Evolutionary conservation across 2,329 filamentous ascomycete genomes (phyloP).

Genomic region (Colletotrichum echinochloae): DNA sequence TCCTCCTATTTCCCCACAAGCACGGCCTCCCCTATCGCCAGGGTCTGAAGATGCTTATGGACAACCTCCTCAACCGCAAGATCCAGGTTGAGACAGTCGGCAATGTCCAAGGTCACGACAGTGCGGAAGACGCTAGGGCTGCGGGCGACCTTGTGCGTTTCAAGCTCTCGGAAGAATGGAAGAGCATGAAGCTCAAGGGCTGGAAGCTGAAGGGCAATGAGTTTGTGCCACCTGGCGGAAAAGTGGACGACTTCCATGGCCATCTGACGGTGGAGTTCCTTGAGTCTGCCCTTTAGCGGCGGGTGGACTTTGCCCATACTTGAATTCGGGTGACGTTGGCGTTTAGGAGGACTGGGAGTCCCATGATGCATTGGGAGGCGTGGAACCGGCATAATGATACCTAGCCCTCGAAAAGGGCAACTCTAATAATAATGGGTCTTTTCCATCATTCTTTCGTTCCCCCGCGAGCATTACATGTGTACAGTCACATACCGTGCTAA

Average conservation of each 20-base stretch:
- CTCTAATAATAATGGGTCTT: slow-evolving; percentile 4
- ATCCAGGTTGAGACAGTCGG: slow-evolving; percentile 78
- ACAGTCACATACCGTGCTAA: not conserved
- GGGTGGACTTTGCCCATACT: not conserved
- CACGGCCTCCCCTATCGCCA: slow-evolving; percentile 81
- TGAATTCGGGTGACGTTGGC: slow-evolving; percentile 20
- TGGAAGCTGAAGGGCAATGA: slow-evolving; percentile 71
- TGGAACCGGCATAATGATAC: slow-evolving; percentile 12
- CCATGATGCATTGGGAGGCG: slow-evolving; percentile 13
- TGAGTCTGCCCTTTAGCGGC: slow-evolving; percentile 45
- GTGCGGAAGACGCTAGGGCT: slow-evolving; percentile 88
- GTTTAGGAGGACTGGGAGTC: slow-evolving; percentile 14
- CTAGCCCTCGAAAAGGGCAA: not conserved
- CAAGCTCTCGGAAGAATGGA: slow-evolving; percentile 79
- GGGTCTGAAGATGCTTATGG: slow-evolving; percentile 80
- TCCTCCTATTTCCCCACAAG: slow-evolving; percentile 84
- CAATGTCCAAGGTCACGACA: slow-evolving; percentile 80
- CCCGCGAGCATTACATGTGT: not conserved
- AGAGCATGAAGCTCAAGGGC: slow-evolving; percentile 71
- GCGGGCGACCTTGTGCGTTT: slow-evolving; percentile 87
- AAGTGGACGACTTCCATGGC: slow-evolving; percentile 40
- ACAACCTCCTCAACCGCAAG: slow-evolving; percentile 74
- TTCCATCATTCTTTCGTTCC: not conserved
- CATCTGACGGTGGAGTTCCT: slow-evolving; percentile 54
- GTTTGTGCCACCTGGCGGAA: slow-evolving; percentile 54